Evolutionary conservation across 1,284 basidiomycete species (phyloP).

Genomic region (Cystobasidiaceae sp.): DNA sequence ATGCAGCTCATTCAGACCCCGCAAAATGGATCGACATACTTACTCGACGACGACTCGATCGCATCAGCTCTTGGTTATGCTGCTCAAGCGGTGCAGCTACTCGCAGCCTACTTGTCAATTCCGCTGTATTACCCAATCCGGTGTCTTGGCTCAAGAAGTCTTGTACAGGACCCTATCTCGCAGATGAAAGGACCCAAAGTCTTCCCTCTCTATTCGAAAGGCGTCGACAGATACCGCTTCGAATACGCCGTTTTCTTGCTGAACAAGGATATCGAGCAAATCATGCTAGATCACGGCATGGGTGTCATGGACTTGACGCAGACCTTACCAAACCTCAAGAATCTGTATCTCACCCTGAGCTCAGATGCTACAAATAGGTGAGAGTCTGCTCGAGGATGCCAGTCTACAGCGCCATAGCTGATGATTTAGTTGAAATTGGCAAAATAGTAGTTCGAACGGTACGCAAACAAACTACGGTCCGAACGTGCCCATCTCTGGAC

Average conservation of each 20-base stretch:
- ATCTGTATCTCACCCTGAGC: conserved; percentile 29
- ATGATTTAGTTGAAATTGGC: too few relatives aligned
- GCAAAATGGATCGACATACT: conserved; percentile 46
- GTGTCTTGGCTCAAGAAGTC: conserved; percentile 76
- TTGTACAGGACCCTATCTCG: conserved; percentile 83
- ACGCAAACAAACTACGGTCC: too few relatives aligned
- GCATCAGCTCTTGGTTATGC: conserved; percentile 82
- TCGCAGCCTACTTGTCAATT: conserved; percentile 71
- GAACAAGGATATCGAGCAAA: conserved; percentile 96
- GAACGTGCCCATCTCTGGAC: too few relatives aligned
- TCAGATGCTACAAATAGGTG: conserved; percentile 8
- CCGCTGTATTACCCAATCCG: conserved; percentile 82
- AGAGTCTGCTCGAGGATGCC: too few relatives aligned
- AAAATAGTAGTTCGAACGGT: too few relatives aligned
- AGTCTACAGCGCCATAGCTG: too few relatives aligned
- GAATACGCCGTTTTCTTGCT: conserved; percentile 96
- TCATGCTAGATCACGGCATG: conserved; percentile 77
- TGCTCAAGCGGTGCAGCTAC: conserved; percentile 72
- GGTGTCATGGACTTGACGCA: conserved; percentile 87
- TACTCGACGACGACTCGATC: conserved; percentile 76
- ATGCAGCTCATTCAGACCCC: conserved; percentile 51
- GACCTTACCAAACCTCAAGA: conserved; percentile 73
- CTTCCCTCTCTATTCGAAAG: conserved; percentile 88
- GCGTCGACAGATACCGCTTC: conserved; percentile 92
- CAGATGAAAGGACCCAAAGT: conserved; percentile 89